These are phyloP conservation scores for Hypoxylon subgilvum DNA, from an alignment of 495 filamentous ascomycete genomes.

Conservation along the genomic window DNA sequence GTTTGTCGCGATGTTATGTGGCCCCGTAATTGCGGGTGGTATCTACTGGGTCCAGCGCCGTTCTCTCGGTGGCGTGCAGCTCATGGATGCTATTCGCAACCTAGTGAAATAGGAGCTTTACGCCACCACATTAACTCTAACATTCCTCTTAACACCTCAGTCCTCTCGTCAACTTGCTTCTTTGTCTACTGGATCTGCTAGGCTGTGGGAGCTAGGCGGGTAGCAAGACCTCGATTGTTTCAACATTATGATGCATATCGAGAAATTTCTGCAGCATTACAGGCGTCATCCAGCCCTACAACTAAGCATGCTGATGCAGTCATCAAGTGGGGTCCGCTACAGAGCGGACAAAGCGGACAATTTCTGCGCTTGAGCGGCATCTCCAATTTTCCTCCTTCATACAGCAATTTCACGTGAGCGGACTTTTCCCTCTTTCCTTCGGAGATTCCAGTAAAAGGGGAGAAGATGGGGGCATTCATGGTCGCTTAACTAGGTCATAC, in stretches of 20 bases:
- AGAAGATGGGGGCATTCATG: too few relatives aligned
- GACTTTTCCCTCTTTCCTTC: not conserved
- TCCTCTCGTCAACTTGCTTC: too few relatives aligned
- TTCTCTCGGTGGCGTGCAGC: conserved; percentile 1
- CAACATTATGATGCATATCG: too few relatives aligned
- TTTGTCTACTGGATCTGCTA: too few relatives aligned
- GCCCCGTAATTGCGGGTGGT: conserved; percentile 40
- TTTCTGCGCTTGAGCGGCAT: conserved; percentile 1
- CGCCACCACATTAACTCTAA: too few relatives aligned
- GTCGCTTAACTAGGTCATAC: too few relatives aligned
- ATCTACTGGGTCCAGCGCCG: conserved; percentile 31
- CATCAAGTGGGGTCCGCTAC: conserved; percentile 12
- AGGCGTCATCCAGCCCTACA: too few relatives aligned
- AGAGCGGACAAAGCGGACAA: conserved; percentile 28
- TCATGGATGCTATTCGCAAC: conserved; percentile 19
- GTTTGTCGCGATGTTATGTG: conserved; percentile 35
- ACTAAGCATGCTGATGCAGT: conserved; percentile 11
- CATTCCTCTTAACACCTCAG: too few relatives aligned
- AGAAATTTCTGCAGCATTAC: too few relatives aligned
- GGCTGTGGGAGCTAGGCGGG: too few relatives aligned
- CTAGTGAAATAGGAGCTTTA: conserved; percentile 7
- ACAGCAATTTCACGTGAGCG: conserved; percentile 23
- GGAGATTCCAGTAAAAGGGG: too few relatives aligned
- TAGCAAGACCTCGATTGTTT: too few relatives aligned
- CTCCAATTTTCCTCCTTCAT: not conserved